These are phyloP conservation scores for Simplicillium sp. DNA, from an alignment of 2,329 filamentous ascomycete genomes.

Conservation along the genomic window DNA sequence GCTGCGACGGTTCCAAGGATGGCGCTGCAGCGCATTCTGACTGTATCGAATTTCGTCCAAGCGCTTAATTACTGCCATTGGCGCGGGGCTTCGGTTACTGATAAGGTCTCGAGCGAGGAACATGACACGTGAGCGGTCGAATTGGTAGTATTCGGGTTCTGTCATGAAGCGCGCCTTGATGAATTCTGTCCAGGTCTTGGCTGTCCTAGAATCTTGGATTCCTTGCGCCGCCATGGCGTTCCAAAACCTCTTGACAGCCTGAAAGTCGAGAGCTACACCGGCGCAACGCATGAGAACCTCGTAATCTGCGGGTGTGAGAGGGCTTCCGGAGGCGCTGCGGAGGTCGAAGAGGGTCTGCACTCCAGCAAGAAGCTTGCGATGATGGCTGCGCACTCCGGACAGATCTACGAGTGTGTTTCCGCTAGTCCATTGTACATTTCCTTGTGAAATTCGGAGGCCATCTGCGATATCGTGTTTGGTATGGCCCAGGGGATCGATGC, in stretches of 20 bases:
- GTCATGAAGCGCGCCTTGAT: slow-evolving; percentile 36
- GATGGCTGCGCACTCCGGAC: slow-evolving; percentile 34
- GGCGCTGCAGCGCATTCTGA: slow-evolving; percentile 13
- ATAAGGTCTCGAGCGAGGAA: slow-evolving; percentile 29
- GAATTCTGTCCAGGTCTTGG: slow-evolving; percentile 32
- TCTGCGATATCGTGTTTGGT: slow-evolving; percentile 37
- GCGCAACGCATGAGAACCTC: slow-evolving; percentile 35
- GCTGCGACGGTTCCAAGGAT: slow-evolving; percentile 20
- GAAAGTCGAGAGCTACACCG: slow-evolving; percentile 30
- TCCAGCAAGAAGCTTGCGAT: slow-evolving; percentile 24
- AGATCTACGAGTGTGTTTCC: slow-evolving; percentile 26
- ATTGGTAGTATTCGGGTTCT: slow-evolving; percentile 35
- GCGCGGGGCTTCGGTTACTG: slow-evolving; percentile 8
- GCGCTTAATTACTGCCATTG: slow-evolving; percentile 11
- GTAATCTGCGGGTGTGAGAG: slow-evolving; percentile 30
- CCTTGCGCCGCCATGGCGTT: slow-evolving; percentile 16
- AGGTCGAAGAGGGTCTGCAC: slow-evolving; percentile 23
- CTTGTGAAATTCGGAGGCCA: slow-evolving; percentile 26
- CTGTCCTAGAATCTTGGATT: slow-evolving; percentile 19
- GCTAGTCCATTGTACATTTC: slow-evolving; percentile 29
- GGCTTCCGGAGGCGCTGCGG: slow-evolving; percentile 16
- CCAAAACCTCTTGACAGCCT: slow-evolving; percentile 25
- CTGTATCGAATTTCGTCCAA: slow-evolving; percentile 21
- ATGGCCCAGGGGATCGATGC: slow-evolving; percentile 48
- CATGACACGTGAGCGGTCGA: slow-evolving; percentile 29